Evolutionary conservation across 805 yeast species (phyloP), one percentile per base, ranked within the genome.

Genomic region (Peterozyma xylosa): DNA sequence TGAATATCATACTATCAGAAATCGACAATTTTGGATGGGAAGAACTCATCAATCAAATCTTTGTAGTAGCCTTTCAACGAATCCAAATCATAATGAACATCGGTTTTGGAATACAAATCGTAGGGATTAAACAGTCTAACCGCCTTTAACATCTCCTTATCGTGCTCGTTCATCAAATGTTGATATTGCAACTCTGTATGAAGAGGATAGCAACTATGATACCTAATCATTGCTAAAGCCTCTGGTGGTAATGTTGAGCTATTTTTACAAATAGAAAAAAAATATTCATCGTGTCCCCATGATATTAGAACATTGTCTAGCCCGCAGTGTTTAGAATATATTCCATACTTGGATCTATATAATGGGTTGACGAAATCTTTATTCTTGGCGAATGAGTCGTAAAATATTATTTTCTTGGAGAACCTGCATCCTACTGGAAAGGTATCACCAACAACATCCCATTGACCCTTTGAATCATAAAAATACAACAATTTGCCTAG

Each of bases 371-470:
- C 59, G 42, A 63, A 66, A 55, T 82, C 89, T 1, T 83, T 82
- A 56, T 82, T 82, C 17, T 64, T 59, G 44, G 71, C 67, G 58
- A 82, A 82, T 49, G 71, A 76, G 33, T 79, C 82, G 37, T 79
- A 73, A 50, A 75, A 77, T 11, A 82, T 80, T 40, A 76, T 79
- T 49, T 73, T 71, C 45, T 72, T 72, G 52, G 76, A 78, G 53
- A 71, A 81, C 46, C 71, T 70, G 57, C 89, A 82, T 2, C 89
- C 89, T 21, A 82, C 86, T 0, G 88, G 86, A 53, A 82, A 82
- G 2, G 88, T 82, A 55, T 82, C 89, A 5, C 89, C 89, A 16
- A 82, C 89, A 30, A 82, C 89, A 55, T 82, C 87, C 88, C 88
- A 82, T 57, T 82, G 88, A 7, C 88, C 88, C 51, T 76, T 70